Percentiles rank a stretch among this genome's conserved stretches.
Conservation (phyloP, 495 filamentous ascomycete genomes). For the Aspergillus conjunctus region DNA sequence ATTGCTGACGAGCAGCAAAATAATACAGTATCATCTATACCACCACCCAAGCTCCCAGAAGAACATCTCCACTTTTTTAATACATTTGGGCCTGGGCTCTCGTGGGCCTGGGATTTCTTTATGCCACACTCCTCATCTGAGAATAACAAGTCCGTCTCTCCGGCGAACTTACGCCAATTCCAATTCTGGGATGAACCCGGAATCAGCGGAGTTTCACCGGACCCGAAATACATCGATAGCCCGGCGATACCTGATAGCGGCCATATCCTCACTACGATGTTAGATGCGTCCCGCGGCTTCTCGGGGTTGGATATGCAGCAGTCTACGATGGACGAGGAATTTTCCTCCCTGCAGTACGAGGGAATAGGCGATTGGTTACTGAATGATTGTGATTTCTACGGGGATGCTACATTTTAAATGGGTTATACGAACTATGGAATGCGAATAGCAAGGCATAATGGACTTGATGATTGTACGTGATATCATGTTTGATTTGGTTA, state of each 20-base stretch:
- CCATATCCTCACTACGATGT: neutral
- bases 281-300: neutral
- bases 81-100: constrained; percentile 1
- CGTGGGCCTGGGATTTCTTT: constrained; percentile 8
- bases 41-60: neutral
- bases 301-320: neutral
- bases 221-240: neutral
- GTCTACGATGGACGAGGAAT: neutral
- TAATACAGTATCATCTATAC: neutral
- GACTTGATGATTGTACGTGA: neutral
- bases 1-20: constrained; percentile 14
- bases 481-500: neutral
- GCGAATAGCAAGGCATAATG: neutral
- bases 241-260: neutral
- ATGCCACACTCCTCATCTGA: neutral
- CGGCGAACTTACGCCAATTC: neutral
- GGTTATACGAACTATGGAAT: too few relatives aligned
- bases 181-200: neutral
- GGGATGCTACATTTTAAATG: neutral
- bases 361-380: constrained; percentile 8
- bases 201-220: neutral
- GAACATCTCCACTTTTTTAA: constrained; percentile 5
- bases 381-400: constrained; percentile 3
- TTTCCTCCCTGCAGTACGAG: constrained; percentile 1
- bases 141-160: neutral